phyloP scores from a whole-genome alignment of 257 asterid genomes.

The Solanum tarijense region DNA sequence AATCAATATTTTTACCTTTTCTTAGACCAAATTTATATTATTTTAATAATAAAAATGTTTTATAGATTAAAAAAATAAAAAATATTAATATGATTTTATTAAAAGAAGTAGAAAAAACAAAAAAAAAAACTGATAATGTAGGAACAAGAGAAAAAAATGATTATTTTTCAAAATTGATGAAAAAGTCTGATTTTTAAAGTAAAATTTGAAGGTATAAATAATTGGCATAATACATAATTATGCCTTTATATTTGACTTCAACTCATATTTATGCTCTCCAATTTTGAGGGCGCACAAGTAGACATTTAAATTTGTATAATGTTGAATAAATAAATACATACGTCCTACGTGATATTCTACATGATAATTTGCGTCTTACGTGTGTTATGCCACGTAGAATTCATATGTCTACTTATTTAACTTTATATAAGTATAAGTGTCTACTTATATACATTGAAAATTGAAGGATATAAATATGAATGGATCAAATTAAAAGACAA shows the following conservation, averaged over 20 bases:
- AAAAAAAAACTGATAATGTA: background rate
- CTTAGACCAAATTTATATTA: background rate
- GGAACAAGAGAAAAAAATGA: background rate
- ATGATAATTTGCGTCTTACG: rapidly evolving
- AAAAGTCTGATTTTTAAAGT: too few species aligned
- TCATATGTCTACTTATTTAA: too few species aligned
- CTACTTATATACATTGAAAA: rapidly evolving
- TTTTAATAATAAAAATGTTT: too few species aligned
- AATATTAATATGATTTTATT: background rate
- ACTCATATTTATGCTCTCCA: too few species aligned
- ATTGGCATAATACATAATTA: background rate
- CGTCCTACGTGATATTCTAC: background rate
- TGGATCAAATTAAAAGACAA: too few species aligned
- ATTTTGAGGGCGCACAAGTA: background rate
- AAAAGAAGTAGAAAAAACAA: background rate
- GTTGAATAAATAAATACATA: too few species aligned
- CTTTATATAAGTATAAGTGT: too few species aligned
- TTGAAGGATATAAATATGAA: too few species aligned
- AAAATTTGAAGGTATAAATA: background rate
- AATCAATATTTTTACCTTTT: background rate
- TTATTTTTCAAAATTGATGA: background rate
- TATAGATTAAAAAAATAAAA: too few species aligned
- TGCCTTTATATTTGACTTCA: too few species aligned
- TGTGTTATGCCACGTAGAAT: background rate
- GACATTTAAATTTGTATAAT: too few species aligned